These are phyloP conservation scores for Wickerhamiella kurtzmanii DNA, from an alignment of 805 yeast species.

Conservation along the genomic window DNA sequence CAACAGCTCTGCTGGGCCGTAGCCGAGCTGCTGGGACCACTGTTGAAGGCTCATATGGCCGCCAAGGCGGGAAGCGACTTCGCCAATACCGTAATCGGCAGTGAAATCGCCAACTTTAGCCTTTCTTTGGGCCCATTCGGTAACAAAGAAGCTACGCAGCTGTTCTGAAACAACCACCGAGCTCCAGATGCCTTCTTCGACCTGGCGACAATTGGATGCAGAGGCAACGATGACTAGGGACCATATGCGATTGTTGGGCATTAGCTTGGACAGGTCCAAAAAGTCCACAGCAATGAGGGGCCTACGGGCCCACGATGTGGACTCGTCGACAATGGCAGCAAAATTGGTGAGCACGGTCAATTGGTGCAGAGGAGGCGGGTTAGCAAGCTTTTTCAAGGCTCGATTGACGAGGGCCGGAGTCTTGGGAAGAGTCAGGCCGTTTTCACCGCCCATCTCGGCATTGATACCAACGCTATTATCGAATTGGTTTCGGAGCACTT, in stretches of 20 bases:
- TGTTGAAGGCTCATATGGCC: slow-evolving; percentile 16
- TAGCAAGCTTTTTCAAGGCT: slow-evolving; percentile 10
- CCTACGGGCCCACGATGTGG: slow-evolving; percentile 20
- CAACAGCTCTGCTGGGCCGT: slow-evolving; percentile 25
- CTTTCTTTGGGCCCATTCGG: slow-evolving; percentile 29
- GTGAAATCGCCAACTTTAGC: slow-evolving; percentile 25
- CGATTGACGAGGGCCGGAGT: slow-evolving; percentile 19
- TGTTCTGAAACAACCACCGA: slow-evolving; percentile 27
- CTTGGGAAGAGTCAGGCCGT: slow-evolving; percentile 25
- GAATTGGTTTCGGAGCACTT: slow-evolving; percentile 25
- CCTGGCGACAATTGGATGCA: slow-evolving; percentile 18
- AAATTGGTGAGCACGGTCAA: slow-evolving; percentile 16
- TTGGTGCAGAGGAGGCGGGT: slow-evolving; percentile 2
- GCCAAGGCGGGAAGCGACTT: slow-evolving; percentile 24
- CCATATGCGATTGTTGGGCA: slow-evolving; percentile 27
- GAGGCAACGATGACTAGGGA: slow-evolving; percentile 23
- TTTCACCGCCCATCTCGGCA: slow-evolving; percentile 25
- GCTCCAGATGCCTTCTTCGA: slow-evolving; percentile 23
- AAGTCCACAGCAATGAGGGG: slow-evolving; percentile 7
- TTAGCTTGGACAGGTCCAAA: slow-evolving; percentile 17
- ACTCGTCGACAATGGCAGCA: slow-evolving; percentile 15
- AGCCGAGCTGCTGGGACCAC: slow-evolving; percentile 27
- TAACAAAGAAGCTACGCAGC: slow-evolving; percentile 25
- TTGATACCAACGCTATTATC: slow-evolving; percentile 27
- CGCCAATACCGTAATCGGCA: slow-evolving; percentile 29